A percentile compares a stretch with the other conserved stretches of the same genome.
phyloP scores from a whole-genome alignment of 306 rosid genomes.

The Hippophae rhamnoides region DNA sequence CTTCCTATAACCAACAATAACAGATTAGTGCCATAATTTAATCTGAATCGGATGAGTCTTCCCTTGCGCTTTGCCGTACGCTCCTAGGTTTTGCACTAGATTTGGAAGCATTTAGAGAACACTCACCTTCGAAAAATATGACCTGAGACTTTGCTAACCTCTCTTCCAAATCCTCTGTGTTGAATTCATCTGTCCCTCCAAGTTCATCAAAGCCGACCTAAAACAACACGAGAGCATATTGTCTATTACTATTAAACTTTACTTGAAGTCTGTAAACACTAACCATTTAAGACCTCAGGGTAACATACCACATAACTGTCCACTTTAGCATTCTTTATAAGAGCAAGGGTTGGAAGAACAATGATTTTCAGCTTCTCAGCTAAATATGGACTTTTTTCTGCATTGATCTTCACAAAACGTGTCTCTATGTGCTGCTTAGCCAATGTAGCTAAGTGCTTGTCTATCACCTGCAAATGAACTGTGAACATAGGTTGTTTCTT shows the following conservation, averaged over 20 bases:
- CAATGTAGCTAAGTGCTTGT: slow-evolving; percentile 71
- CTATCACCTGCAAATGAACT: slow-evolving; percentile 62
- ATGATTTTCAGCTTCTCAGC: slow-evolving; percentile 82
- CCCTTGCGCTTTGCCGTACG: slow-evolving; percentile 53
- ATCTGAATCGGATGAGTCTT: slow-evolving; percentile 90
- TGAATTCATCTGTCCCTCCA: slow-evolving; percentile 86
- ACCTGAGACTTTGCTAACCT: slow-evolving; percentile 86
- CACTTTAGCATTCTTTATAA: slow-evolving; percentile 86
- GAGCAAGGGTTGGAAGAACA: slow-evolving; percentile 92
- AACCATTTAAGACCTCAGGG: neutral
- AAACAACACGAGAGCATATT: slow-evolving; percentile 9
- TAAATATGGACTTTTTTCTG: slow-evolving; percentile 93
- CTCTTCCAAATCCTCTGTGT: slow-evolving; percentile 84
- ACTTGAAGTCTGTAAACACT: too few species aligned
- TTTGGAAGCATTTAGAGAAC: slow-evolving; percentile 36
- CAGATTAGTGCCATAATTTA: neutral
- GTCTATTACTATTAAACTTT: neutral
- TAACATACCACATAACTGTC: slow-evolving; percentile 88
- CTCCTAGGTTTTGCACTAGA: slow-evolving; percentile 44
- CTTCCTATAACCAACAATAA: neutral
- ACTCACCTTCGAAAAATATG: slow-evolving; percentile 70
- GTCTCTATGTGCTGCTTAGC: slow-evolving; percentile 92
- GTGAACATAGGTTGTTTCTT: slow-evolving; percentile 14
- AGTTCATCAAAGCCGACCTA: slow-evolving; percentile 96
- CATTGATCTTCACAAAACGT: slow-evolving; percentile 68